A percentile compares a stretch with the other conserved stretches of the same genome.
Conservation (phyloP, 2,329 filamentous ascomycete species). For the Colletotrichum tabaci region DNA sequence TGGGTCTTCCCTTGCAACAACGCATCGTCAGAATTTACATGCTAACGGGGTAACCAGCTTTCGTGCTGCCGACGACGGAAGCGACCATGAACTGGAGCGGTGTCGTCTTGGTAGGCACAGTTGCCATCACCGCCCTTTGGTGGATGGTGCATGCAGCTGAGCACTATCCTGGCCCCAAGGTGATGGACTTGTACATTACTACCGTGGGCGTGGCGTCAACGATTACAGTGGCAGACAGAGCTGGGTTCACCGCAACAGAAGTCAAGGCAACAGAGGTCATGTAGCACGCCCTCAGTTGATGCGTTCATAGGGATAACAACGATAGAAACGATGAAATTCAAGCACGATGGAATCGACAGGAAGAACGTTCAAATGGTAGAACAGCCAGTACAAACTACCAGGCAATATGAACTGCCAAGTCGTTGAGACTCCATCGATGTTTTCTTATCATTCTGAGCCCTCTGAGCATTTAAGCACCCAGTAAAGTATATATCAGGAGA, state of each 20-base stretch:
- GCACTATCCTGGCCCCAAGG: conserved; percentile 66
- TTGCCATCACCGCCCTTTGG: conserved; percentile 64
- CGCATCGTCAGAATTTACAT: background rate
- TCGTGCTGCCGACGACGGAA: conserved; percentile 57
- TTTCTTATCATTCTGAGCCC: background rate
- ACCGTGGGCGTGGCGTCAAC: conserved; percentile 43
- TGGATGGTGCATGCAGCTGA: conserved; percentile 63
- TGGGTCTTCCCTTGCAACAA: conserved; percentile 49
- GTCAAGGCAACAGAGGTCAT: background rate
- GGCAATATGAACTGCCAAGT: background rate
- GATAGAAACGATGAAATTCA: background rate
- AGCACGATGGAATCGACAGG: background rate
- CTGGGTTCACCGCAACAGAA: conserved; percentile 30
- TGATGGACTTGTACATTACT: conserved; percentile 61
- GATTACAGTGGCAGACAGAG: conserved; percentile 23
- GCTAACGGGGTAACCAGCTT: conserved; percentile 50
- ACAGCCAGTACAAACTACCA: background rate
- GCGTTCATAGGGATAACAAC: background rate
- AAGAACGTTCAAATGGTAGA: no score
- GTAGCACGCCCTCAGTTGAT: background rate
- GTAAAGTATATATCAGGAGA: background rate
- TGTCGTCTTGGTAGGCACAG: conserved; percentile 65
- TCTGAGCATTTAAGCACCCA: background rate
- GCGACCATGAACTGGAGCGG: conserved; percentile 68
- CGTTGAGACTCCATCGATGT: background rate